A percentile compares a stretch with the other conserved stretches of the same genome.
Evolutionary conservation across 2,329 filamentous ascomycete species (phyloP).

Genomic region (Aspergillus aculeatus): DNA sequence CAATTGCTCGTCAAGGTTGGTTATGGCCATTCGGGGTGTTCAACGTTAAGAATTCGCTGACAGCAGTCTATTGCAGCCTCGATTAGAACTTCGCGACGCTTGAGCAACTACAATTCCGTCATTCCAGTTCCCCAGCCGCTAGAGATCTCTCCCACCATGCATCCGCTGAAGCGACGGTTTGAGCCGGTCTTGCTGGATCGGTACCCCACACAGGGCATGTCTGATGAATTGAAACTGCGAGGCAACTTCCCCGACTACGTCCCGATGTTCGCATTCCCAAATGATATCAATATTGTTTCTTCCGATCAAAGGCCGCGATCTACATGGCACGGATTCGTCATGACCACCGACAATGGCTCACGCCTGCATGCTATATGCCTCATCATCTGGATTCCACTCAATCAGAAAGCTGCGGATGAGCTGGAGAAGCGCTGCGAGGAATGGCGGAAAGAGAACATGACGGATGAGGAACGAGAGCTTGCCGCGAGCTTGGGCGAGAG

Average conservation of each 20-base stretch:
- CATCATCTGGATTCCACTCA: constrained; percentile 88
- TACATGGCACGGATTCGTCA: constrained; percentile 99
- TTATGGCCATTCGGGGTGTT: not conserved
- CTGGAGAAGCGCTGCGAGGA: constrained; percentile 72
- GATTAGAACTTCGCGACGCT: constrained; percentile 76
- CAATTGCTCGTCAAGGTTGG: constrained; percentile 71
- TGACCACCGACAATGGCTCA: constrained; percentile 90
- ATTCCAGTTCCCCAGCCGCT: constrained; percentile 91
- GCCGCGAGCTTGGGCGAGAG: constrained; percentile 88
- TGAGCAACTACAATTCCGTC: constrained; percentile 98
- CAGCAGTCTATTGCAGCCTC: constrained; percentile 51
- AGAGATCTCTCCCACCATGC: constrained; percentile 87
- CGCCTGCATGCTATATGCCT: constrained; percentile 90
- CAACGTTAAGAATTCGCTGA: constrained; percentile 11
- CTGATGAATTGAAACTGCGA: constrained; percentile 75
- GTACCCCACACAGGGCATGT: constrained; percentile 80
- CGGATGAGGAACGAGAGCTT: constrained; percentile 91
- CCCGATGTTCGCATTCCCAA: constrained; percentile 98
- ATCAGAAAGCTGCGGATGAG: constrained; percentile 76
- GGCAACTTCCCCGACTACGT: constrained; percentile 95
- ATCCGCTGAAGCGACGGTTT: constrained; percentile 88
- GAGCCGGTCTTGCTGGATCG: constrained; percentile 94
- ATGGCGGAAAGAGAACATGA: constrained; percentile 92
- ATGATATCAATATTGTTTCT: constrained; percentile 95
- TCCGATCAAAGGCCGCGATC: constrained; percentile 89